Evolutionary conservation across 768 basidiomycete species (phyloP).

Genomic region (Russula lepida): DNA sequence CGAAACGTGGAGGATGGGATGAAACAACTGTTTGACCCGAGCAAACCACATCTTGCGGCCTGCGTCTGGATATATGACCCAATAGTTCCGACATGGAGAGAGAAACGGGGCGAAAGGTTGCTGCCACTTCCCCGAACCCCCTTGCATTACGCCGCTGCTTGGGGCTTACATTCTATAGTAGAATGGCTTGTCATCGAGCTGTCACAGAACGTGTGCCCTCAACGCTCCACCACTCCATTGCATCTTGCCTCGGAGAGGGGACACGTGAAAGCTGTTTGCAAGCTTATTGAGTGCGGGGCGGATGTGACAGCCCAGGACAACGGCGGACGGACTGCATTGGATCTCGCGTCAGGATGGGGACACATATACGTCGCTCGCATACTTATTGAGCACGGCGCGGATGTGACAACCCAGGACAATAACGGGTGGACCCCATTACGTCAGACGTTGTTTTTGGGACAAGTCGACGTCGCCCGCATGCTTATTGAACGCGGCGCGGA

Average conservation of each 20-base stretch:
- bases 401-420: background rate
- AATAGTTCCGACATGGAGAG: background rate
- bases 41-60: background rate
- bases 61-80: background rate
- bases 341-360: background rate
- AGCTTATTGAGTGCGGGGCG: background rate
- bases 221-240: background rate
- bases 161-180: background rate
- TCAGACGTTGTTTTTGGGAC: background rate
- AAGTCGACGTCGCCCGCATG: background rate
- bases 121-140: background rate
- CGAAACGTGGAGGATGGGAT: background rate
- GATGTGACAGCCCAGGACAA: background rate
- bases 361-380: background rate
- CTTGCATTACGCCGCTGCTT: background rate
- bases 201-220: background rate
- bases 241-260: background rate
- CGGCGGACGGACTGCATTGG: background rate
- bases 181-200: background rate
- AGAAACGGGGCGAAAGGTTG: background rate
- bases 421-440: background rate
- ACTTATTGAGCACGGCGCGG: background rate
- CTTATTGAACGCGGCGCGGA: no score
- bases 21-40: background rate
- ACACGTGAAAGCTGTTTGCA: background rate